A percentile compares a stretch with the other conserved stretches of the same genome.
phyloP scores from a whole-genome alignment of 2,329 filamentous ascomycete species.

The Ceratocystis albifundus region DNA sequence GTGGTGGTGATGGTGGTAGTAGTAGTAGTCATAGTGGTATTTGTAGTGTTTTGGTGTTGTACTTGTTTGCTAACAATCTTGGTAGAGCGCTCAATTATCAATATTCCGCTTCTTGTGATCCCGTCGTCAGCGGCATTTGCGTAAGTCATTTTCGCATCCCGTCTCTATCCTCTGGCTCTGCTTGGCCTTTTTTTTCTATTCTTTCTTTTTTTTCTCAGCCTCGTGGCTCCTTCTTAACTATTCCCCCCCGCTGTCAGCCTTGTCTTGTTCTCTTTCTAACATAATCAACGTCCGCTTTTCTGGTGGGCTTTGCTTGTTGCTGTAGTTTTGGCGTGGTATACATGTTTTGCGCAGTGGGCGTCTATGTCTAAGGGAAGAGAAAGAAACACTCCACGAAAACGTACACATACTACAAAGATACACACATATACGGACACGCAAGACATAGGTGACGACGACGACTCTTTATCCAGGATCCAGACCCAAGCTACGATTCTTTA shows the following conservation, averaged over 20 bases:
- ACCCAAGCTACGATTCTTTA: slow-evolving; percentile 1
- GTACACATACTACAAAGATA: not conserved
- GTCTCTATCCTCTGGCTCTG: not conserved
- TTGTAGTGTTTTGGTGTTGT: too few species aligned
- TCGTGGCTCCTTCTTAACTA: not conserved
- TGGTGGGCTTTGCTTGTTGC: not conserved
- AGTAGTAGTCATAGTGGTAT: too few species aligned
- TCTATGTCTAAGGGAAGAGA: slow-evolving; percentile 62
- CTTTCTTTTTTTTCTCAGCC: not conserved
- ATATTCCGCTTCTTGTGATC: slow-evolving; percentile 64
- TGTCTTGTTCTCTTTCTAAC: slow-evolving; percentile 11
- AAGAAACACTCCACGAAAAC: slow-evolving; percentile 25
- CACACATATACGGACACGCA: slow-evolving; percentile 24
- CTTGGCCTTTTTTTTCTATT: not conserved
- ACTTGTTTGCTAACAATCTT: not conserved
- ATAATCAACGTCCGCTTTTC: slow-evolving; percentile 24
- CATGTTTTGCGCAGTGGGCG: slow-evolving; percentile 97
- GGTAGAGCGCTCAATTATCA: slow-evolving; percentile 68
- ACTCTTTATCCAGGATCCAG: slow-evolving; percentile 24
- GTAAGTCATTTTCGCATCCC: slow-evolving; percentile 43
- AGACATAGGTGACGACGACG: slow-evolving; percentile 27
- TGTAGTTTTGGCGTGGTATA: slow-evolving; percentile 82
- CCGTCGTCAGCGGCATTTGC: slow-evolving; percentile 82
- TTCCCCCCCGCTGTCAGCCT: slow-evolving; percentile 22
- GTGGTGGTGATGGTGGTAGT: too few species aligned